phyloP scores from a whole-genome alignment of 2,329 filamentous ascomycete genomes.

The Xylariaceae sp. region DNA sequence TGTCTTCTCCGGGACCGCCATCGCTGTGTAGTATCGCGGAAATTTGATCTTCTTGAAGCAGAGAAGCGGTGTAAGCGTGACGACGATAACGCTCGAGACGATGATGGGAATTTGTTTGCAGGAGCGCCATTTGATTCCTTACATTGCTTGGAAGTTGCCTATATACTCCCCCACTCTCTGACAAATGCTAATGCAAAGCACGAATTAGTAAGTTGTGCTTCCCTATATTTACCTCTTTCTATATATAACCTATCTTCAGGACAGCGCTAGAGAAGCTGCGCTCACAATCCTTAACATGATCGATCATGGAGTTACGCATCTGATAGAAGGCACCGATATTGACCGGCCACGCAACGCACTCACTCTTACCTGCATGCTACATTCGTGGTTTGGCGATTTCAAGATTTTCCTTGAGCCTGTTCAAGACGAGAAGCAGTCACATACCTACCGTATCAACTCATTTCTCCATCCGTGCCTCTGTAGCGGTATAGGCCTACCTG shows the following conservation, averaged over 20 bases:
- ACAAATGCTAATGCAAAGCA: neutral
- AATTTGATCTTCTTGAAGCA: constrained; percentile 17
- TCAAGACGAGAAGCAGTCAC: constrained; percentile 16
- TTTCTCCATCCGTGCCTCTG: constrained; percentile 4
- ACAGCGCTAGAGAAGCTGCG: constrained; percentile 27
- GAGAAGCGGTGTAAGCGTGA: constrained; percentile 5
- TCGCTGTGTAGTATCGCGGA: constrained; percentile 25
- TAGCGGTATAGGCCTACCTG: constrained; percentile 19
- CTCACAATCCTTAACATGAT: constrained; percentile 39
- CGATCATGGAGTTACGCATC: constrained; percentile 29
- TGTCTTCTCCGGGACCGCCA: constrained; percentile 27
- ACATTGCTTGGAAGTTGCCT: neutral
- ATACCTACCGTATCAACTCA: constrained; percentile 24
- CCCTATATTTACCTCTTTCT: constrained; percentile 1
- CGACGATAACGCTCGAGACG: constrained; percentile 17
- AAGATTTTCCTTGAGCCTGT: constrained; percentile 27
- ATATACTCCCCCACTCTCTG: constrained; percentile 5
- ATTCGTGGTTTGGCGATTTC: constrained; percentile 30
- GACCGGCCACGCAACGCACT: constrained; percentile 36
- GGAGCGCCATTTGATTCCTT: neutral
- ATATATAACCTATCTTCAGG: constrained; percentile 3
- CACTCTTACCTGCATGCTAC: constrained; percentile 26
- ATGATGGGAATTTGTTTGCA: constrained; percentile 19
- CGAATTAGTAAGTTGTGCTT: constrained; percentile 2
- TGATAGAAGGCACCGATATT: constrained; percentile 35